Conservation (phyloP, 345 rosid genomes). For the Murraya koenigii region DNA sequence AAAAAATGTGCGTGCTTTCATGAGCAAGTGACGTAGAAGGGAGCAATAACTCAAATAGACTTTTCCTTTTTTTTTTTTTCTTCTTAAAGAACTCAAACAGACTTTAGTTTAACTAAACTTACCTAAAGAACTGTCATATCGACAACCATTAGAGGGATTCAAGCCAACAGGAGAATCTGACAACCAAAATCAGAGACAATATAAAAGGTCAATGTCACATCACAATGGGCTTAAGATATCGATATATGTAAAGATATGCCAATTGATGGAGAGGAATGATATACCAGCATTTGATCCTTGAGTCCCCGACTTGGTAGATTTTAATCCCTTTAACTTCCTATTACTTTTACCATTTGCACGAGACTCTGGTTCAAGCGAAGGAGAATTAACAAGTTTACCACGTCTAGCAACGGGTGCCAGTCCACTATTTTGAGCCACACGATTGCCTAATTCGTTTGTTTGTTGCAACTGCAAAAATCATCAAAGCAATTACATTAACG, state of each 20-base stretch:
- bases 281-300: conserved; percentile 41
- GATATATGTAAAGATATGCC: background rate
- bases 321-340: conserved; percentile 35
- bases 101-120: conserved; percentile 7
- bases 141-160: conserved; percentile 43
- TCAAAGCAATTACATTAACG: background rate
- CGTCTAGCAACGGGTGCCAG: conserved; percentile 16
- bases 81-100: background rate
- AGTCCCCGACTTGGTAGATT: conserved; percentile 31
- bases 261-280: background rate
- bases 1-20: background rate
- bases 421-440: conserved; percentile 27
- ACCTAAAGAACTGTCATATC: conserved; percentile 78
- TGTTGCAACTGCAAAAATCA: conserved; percentile 38
- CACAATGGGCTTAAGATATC: background rate
- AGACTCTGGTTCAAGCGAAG: conserved; percentile 24
- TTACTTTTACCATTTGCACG: conserved; percentile 29
- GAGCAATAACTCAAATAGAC: background rate
- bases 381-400: conserved; percentile 24
- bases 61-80: too few relatives aligned
- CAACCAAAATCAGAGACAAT: conserved; percentile 12
- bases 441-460: conserved; percentile 27
- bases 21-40: background rate
- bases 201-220: background rate
- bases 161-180: conserved; percentile 39